Conservation (phyloP, 768 basidiomycete genomes). For the Rhodosporidiobolus odoratus region DNA sequence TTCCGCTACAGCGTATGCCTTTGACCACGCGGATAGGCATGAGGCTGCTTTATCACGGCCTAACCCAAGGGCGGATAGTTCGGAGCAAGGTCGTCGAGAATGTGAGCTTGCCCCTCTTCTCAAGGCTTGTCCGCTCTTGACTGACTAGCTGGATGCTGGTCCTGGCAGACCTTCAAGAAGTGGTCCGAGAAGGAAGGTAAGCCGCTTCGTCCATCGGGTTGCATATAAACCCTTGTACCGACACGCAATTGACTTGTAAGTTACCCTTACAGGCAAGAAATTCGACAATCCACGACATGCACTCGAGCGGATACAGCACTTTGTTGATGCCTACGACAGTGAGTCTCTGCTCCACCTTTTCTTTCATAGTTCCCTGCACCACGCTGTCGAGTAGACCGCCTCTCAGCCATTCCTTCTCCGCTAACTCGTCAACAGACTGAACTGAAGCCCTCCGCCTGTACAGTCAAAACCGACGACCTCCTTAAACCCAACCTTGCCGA, state of each 20-base stretch:
- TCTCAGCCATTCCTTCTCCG: too few species aligned
- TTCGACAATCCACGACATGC: constrained; percentile 25
- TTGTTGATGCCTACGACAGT: constrained; percentile 46
- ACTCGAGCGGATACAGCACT: constrained; percentile 45
- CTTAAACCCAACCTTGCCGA: constrained; percentile 58
- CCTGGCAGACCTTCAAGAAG: background rate
- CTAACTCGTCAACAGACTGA: too few species aligned
- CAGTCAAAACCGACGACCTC: constrained; percentile 58
- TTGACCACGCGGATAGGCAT: constrained; percentile 5
- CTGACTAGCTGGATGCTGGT: background rate
- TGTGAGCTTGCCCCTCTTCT: background rate
- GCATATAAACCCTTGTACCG: too few species aligned
- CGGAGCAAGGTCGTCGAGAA: background rate
- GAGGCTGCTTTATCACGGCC: constrained; percentile 23
- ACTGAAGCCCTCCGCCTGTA: too few species aligned
- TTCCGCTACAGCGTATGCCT: constrained; percentile 12
- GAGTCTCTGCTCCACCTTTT: constrained; percentile 52
- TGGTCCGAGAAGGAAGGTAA: constrained; percentile 15
- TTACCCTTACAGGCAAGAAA: background rate
- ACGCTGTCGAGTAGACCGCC: constrained; percentile 19
- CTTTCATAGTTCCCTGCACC: constrained; percentile 60
- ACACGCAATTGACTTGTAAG: background rate
- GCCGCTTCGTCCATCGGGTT: background rate
- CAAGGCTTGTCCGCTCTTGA: background rate
- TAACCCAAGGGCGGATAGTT: background rate